Evolutionary conservation across 805 yeast genomes (phyloP).

Genomic region (Diddensiella santjacobensis): DNA sequence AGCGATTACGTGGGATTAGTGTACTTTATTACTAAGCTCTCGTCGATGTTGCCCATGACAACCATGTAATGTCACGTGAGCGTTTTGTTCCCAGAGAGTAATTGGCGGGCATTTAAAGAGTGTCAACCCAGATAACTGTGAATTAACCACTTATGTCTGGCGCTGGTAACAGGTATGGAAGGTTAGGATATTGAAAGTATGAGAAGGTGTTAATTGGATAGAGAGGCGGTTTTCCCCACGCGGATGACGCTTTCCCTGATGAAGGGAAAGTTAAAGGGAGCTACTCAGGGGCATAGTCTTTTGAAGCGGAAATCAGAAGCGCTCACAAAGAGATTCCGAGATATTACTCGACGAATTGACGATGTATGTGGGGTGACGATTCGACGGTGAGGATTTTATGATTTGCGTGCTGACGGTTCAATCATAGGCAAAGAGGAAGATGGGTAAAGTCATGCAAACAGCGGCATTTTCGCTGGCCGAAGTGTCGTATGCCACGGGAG

Average conservation of each 20-base stretch:
- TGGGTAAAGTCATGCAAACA: constrained; percentile 98
- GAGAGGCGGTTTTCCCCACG: constrained; percentile 96
- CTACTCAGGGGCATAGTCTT: constrained; percentile 91
- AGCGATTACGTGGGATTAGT: too few relatives aligned
- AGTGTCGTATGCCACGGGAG: constrained; percentile 96
- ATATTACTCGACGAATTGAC: constrained; percentile 88
- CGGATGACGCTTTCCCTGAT: constrained; percentile 94
- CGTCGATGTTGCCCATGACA: too few relatives aligned
- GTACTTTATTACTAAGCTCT: too few relatives aligned
- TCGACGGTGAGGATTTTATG: too few relatives aligned
- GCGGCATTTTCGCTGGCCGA: constrained; percentile 97
- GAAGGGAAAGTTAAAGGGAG: constrained; percentile 96
- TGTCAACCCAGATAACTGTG: too few relatives aligned
- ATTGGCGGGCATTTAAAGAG: too few relatives aligned
- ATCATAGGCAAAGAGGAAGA: constrained; percentile 74
- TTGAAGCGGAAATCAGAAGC: constrained; percentile 96
- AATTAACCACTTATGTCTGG: too few relatives aligned
- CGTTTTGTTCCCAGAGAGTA: too few relatives aligned
- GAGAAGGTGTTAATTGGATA: constrained; percentile 27
- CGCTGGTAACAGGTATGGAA: constrained; percentile 52
- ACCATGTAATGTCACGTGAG: too few relatives aligned
- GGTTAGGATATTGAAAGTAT: neutral
- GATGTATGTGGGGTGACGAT: too few relatives aligned
- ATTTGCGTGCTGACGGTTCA: too few relatives aligned
- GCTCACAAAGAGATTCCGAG: constrained; percentile 91